phyloP scores from a whole-genome alignment of 306 rosid genomes.

The Neltuma alba region DNA sequence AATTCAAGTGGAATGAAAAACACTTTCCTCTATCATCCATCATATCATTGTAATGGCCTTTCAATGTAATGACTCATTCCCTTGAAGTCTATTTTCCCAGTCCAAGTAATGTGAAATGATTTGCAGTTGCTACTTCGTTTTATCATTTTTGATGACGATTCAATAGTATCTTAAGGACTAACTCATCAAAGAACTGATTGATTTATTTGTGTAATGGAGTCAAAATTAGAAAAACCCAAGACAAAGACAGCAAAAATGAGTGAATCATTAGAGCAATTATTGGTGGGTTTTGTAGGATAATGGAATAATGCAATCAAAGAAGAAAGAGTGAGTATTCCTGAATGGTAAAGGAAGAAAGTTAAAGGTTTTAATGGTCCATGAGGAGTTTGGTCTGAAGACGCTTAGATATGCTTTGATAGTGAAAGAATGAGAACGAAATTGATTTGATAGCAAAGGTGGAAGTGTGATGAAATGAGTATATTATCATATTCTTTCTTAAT shows the following conservation, averaged over 20 bases:
- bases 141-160: background rate
- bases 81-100: background rate
- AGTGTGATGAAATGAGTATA: constrained; percentile 36
- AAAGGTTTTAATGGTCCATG: background rate
- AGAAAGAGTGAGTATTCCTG: background rate
- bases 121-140: background rate
- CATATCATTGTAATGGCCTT: background rate
- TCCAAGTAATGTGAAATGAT: background rate
- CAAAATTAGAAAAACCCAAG: background rate
- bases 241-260: background rate
- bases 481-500: constrained; percentile 18
- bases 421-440: background rate
- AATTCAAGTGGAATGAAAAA: background rate
- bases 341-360: background rate
- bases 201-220: background rate
- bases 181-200: background rate
- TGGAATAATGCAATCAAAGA: constrained; percentile 7
- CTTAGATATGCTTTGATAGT: constrained; percentile 8
- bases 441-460: constrained; percentile 47
- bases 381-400: constrained; percentile 67
- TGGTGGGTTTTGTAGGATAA: background rate
- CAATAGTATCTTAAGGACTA: background rate
- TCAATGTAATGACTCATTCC: background rate
- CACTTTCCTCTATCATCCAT: background rate
- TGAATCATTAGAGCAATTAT: constrained; percentile 27